These are phyloP conservation scores for Russula lepida DNA, from an alignment of 768 basidiomycete genomes.

Conservation along the genomic window DNA sequence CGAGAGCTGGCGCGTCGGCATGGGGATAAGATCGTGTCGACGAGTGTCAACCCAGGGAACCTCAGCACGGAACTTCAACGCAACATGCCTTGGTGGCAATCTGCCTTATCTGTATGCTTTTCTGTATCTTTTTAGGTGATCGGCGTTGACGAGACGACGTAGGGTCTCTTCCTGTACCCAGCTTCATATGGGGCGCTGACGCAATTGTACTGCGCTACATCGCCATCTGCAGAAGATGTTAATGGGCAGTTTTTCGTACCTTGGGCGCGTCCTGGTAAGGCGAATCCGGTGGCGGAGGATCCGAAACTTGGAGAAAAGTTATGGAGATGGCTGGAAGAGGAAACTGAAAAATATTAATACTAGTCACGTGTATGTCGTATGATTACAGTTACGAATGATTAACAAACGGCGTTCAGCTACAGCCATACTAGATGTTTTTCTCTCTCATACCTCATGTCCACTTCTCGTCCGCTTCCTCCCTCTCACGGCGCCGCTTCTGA, in stretches of 20 bases:
- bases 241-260: slow-evolving; percentile 33
- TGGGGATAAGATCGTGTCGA: slow-evolving; percentile 38
- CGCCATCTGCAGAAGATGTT: slow-evolving; percentile 31
- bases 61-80: slow-evolving; percentile 8
- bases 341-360: slow-evolving; percentile 8
- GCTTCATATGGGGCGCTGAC: slow-evolving; percentile 33
- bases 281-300: slow-evolving; percentile 20
- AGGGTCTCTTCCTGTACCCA: not conserved
- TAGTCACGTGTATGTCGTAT: not conserved
- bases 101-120: not conserved
- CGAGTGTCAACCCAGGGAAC: slow-evolving; percentile 35
- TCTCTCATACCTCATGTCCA: not conserved
- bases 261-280: slow-evolving; percentile 23
- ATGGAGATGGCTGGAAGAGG: slow-evolving; percentile 29
- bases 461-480: not conserved
- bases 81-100: not conserved
- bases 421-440: not conserved
- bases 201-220: slow-evolving; percentile 37
- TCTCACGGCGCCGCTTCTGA: not conserved
- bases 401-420: not conserved
- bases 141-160: not conserved
- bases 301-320: slow-evolving; percentile 24
- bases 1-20: slow-evolving; percentile 41
- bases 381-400: not conserved
- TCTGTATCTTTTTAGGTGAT: not conserved